phyloP scores from a whole-genome alignment of 2,329 filamentous ascomycete genomes.

The Biscogniauxia marginata region DNA sequence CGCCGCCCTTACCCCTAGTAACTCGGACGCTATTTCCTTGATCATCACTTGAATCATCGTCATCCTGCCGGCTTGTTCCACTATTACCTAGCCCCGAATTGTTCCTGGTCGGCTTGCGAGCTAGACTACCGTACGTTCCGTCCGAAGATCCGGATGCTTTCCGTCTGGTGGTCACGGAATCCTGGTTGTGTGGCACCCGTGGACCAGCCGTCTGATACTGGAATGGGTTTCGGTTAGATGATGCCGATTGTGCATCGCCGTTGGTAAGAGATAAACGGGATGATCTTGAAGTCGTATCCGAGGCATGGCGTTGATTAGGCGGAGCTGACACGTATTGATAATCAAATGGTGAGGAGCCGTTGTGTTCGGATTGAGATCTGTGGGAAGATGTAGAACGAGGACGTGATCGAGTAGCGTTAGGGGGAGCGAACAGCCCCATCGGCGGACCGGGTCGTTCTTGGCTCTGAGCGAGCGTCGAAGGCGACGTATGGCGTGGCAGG shows the following conservation, averaged over 20 bases:
- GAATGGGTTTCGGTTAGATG: constrained; percentile 45
- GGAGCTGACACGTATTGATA: constrained; percentile 44
- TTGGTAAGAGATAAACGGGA: constrained; percentile 30
- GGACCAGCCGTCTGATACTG: constrained; percentile 50
- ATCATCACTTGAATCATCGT: constrained; percentile 32
- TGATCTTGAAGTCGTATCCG: constrained; percentile 41
- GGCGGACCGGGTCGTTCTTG: constrained; percentile 42
- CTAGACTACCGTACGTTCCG: constrained; percentile 16
- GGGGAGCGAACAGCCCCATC: constrained; percentile 52
- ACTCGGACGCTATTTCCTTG: constrained; percentile 21
- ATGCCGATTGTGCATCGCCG: constrained; percentile 35
- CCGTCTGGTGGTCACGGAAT: constrained; percentile 36
- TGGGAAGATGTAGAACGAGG: constrained; percentile 42
- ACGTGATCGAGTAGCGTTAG: constrained; percentile 40
- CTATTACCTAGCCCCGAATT: constrained; percentile 37
- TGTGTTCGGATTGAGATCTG: constrained; percentile 32
- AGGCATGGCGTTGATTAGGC: constrained; percentile 40
- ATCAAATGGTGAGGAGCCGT: constrained; percentile 43
- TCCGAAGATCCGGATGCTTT: constrained; percentile 36
- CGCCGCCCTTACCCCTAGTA: constrained; percentile 31
- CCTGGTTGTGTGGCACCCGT: constrained; percentile 35
- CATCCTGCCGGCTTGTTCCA: constrained; percentile 33
- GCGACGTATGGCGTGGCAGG: constrained; percentile 38
- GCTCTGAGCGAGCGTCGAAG: constrained; percentile 36
- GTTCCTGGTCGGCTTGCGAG: constrained; percentile 31